These are phyloP conservation scores for Rhizophora apiculata DNA, from an alignment of 345 rosid genomes.

Conservation along the genomic window DNA sequence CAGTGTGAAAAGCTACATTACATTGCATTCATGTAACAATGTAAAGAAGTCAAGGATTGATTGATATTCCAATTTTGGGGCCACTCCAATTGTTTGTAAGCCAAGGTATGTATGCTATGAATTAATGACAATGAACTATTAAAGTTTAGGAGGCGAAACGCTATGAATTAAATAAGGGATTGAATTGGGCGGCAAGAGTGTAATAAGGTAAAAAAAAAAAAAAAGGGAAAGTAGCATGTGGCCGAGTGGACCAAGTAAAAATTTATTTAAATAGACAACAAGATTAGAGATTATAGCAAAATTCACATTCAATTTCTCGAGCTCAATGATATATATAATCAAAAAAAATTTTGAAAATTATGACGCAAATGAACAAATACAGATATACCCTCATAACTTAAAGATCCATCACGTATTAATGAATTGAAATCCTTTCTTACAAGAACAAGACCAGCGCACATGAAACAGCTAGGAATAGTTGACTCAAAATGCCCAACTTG, in stretches of 20 bases:
- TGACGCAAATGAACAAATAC: slow-evolving; percentile 20
- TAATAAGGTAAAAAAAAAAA: not conserved
- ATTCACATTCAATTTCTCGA: not conserved
- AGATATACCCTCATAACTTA: slow-evolving; percentile 12
- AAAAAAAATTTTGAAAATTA: slow-evolving; percentile 28
- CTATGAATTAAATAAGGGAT: no score
- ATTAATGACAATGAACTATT: no score
- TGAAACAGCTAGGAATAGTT: slow-evolving; percentile 36
- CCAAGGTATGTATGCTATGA: not conserved
- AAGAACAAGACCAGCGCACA: slow-evolving; percentile 48
- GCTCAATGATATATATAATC: not conserved
- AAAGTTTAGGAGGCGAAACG: no score
- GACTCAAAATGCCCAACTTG: slow-evolving; percentile 32
- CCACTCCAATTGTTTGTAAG: not conserved
- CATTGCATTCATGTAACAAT: no score
- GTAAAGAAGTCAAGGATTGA: no score
- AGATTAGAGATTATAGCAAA: not conserved
- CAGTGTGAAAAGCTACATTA: no score
- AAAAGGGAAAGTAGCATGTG: slow-evolving; percentile 5
- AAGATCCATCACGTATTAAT: not conserved
- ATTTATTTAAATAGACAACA: not conserved
- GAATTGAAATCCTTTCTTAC: slow-evolving; percentile 26
- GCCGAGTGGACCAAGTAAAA: slow-evolving; percentile 13
- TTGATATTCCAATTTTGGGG: not conserved
- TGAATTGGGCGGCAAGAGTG: no score